Conservation (phyloP, 345 rosid species). For the Gossypium raimondii region DNA sequence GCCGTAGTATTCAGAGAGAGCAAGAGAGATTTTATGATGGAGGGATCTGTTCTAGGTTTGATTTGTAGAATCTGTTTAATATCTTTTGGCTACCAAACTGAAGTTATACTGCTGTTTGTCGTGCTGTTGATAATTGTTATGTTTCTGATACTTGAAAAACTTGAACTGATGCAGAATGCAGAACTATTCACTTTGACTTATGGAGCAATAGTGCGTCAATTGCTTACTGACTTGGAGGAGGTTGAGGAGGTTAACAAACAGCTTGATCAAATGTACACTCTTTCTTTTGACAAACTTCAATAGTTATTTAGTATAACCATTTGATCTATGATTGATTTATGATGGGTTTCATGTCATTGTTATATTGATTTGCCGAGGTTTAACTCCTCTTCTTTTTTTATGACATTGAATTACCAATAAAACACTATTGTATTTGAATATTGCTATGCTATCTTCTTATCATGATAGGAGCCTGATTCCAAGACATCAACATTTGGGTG, state of each 20-base stretch:
- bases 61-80: background rate
- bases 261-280: slow-evolving; percentile 82
- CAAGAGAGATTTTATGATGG: background rate
- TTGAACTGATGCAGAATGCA: slow-evolving; percentile 54
- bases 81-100: background rate
- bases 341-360: background rate
- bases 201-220: slow-evolving; percentile 83
- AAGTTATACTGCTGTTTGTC: background rate
- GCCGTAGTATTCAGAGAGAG: background rate
- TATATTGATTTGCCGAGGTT: background rate
- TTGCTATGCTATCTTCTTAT: background rate
- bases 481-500: background rate
- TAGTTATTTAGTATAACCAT: background rate
- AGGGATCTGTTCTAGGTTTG: background rate
- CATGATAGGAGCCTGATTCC: background rate
- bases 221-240: slow-evolving; percentile 93
- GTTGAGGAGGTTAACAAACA: slow-evolving; percentile 95
- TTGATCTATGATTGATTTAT: background rate
- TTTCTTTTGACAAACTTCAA: background rate
- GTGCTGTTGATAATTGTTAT: background rate
- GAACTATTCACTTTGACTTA: slow-evolving; percentile 91
- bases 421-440: background rate
- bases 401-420: background rate
- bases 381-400: no score
- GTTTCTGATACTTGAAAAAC: slow-evolving; percentile 9